phyloP scores from a whole-genome alignment of 176 grass and related monocot genomes.

The Eleusine coracana region DNA sequence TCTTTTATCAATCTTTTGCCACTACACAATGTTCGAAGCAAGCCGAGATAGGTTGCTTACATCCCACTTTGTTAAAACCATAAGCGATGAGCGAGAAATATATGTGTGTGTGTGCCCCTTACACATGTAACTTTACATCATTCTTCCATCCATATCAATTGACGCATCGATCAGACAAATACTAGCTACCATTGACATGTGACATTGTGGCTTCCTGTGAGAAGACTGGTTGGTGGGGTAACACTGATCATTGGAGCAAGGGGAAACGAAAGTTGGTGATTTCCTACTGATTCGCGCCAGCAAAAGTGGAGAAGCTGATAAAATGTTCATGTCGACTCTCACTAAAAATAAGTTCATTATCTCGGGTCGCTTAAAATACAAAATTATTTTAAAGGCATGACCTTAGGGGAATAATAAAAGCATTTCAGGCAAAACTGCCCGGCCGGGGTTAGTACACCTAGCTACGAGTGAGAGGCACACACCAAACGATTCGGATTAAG shows the following conservation, averaged over 20 bases:
- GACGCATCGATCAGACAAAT: conserved; percentile 24
- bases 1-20: conserved; percentile 12
- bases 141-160: conserved; percentile 12
- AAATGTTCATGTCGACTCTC: conserved; percentile 23
- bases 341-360: neutral
- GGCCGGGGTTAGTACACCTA: neutral
- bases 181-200: conserved; percentile 38
- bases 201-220: conserved; percentile 27
- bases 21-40: conserved; percentile 4
- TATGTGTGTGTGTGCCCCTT: neutral
- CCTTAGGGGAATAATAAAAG: neutral
- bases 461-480: neutral
- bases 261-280: neutral
- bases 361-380: neutral
- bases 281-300: neutral
- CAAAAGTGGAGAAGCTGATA: conserved; percentile 14
- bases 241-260: neutral
- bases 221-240: conserved; percentile 54
- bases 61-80: conserved; percentile 58
- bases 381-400: neutral
- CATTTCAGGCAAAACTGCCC: conserved; percentile 14
- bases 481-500: conserved; percentile 27
- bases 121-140: conserved; percentile 39
- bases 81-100: conserved; percentile 31
- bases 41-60: conserved; percentile 42